Evolutionary conservation across 768 basidiomycete genomes (phyloP), one percentile per base, ranked within the genome.

Genomic region (Kwoniella botswanensis): DNA sequence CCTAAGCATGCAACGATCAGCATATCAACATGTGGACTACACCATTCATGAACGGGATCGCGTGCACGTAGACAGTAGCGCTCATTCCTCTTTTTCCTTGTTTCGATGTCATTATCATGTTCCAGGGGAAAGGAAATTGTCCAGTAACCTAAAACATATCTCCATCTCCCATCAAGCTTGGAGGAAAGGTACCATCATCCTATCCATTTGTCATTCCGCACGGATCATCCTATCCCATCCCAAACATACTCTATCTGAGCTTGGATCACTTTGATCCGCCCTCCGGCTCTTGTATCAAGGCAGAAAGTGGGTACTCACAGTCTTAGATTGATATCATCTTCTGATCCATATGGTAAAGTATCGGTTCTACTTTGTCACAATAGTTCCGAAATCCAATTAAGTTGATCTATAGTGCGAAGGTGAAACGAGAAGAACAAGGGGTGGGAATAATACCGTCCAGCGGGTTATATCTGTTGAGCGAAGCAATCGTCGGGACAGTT

Each of bases 91-190:
- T 41, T 4, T 50, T 6, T 50, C 1, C 12, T 0, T 50, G 29
- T 24, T 17, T 11, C 54, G 15, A 56, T 22, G n/a, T 21, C 0
- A 26, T 13, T 22, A 26, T 24, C 9, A 7, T 58, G 57, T 58
- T 58, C 57, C 57, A 58, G 22, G 57, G 57, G 13, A 29, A 58
- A 35, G 57, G 22, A 24, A 58, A 61, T 15, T 21, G 59, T 15
- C 59, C 15, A 44, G 26, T 61, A 61, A 61, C 59, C 59, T 61
- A 43, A 61, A 61, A 61, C 59, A 61, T 61, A 22, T 42, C 59
- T 35, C 43, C 35, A 9, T 11, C 18, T 55, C 54, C n/a, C 54
- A 61, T 58, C 21, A 61, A 18, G 17, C 59, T n/a, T 12, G n/a
- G 15, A 6, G 42, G 21, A 58, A 42, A 61, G 59, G 59, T 61